These are phyloP conservation scores for Mentha longifolia DNA, from an alignment of 257 asterid genomes.

Conservation along the genomic window DNA sequence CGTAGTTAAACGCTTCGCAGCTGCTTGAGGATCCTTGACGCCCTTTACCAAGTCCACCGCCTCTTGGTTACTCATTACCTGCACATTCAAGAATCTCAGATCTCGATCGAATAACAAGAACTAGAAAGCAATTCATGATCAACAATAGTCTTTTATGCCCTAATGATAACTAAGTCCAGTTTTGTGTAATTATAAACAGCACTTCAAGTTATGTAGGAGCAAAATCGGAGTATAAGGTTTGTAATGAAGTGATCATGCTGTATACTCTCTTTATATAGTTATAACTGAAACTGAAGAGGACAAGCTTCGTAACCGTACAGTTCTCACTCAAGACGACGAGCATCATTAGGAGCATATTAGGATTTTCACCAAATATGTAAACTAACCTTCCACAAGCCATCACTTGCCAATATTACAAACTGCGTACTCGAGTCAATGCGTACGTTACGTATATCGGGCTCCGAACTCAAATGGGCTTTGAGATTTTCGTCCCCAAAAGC, in stretches of 20 bases:
- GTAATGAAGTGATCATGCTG: too few species aligned
- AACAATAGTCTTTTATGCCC: too few species aligned
- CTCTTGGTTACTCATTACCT: constrained; percentile 85
- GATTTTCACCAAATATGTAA: neutral
- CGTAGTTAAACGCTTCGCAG: constrained; percentile 71
- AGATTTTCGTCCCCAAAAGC: constrained; percentile 87
- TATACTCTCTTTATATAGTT: too few species aligned
- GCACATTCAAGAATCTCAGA: constrained; percentile 18
- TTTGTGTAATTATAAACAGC: too few species aligned
- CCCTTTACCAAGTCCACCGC: constrained; percentile 65
- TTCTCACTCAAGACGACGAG: neutral
- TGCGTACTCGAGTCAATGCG: constrained; percentile 54
- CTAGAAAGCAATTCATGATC: neutral
- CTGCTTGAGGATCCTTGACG: constrained; percentile 72
- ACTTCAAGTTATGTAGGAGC: too few species aligned
- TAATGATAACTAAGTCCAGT: too few species aligned
- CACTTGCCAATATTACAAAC: constrained; percentile 79
- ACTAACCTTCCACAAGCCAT: constrained; percentile 90
- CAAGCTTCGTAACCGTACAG: neutral
- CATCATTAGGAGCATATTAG: too few species aligned
- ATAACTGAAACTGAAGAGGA: too few species aligned
- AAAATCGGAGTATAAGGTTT: too few species aligned
- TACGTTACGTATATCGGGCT: constrained; percentile 64
- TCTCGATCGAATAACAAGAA: neutral
- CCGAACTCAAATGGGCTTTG: constrained; percentile 79